phyloP scores from a whole-genome alignment of 2,329 filamentous ascomycete genomes.

The Aspergillus sp. region DNA sequence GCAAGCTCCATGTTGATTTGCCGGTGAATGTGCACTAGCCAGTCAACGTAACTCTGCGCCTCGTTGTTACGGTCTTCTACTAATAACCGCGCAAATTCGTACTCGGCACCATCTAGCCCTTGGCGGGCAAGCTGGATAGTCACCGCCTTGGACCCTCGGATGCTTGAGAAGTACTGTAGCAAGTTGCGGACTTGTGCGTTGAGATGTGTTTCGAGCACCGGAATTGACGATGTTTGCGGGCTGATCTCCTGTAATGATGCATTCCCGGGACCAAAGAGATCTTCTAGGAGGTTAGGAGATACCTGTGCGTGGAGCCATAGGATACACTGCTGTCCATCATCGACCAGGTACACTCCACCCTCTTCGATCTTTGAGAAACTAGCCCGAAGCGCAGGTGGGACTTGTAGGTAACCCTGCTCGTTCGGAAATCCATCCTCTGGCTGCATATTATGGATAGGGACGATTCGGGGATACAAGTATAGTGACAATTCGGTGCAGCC shows the following conservation, averaged over 20 bases:
- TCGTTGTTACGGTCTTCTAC: conserved; percentile 97
- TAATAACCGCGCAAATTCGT: conserved; percentile 87
- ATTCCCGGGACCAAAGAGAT: conserved; percentile 81
- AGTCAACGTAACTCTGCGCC: conserved; percentile 97
- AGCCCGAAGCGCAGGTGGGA: conserved; percentile 77
- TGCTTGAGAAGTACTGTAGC: conserved; percentile 76
- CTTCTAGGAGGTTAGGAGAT: conserved; percentile 84
- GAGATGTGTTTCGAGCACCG: conserved; percentile 84
- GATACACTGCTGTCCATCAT: conserved; percentile 89
- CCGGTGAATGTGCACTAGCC: conserved; percentile 93
- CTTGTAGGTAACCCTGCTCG: conserved; percentile 79
- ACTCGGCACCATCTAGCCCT: conserved; percentile 91
- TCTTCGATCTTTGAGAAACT: conserved; percentile 88
- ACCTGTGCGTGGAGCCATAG: conserved; percentile 92
- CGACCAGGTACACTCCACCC: conserved; percentile 89
- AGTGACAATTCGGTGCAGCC: conserved; percentile 80
- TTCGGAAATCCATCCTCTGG: conserved; percentile 92
- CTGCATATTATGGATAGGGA: conserved; percentile 85
- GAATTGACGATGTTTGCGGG: conserved; percentile 75
- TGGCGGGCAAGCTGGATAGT: conserved; percentile 89
- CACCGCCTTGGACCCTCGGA: conserved; percentile 82
- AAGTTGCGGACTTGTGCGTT: conserved; percentile 96
- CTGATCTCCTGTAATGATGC: conserved; percentile 73
- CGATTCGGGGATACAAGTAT: conserved; percentile 93
- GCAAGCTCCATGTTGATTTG: conserved; percentile 82